These are phyloP conservation scores for Arthrobotrys iridis DNA, from an alignment of 2,329 filamentous ascomycete species.

Conservation along the genomic window DNA sequence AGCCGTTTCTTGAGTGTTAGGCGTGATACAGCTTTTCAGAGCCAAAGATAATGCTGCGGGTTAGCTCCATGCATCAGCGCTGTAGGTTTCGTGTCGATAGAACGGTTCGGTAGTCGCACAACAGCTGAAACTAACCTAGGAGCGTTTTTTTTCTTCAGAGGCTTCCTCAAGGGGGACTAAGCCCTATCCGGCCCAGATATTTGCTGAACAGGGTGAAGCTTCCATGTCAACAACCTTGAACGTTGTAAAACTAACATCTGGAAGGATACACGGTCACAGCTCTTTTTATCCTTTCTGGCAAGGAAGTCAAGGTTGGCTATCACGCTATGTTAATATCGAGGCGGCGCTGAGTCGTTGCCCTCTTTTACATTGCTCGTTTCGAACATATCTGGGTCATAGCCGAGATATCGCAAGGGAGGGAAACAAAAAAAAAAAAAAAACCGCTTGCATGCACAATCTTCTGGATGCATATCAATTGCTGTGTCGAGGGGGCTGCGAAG, in stretches of 20 bases:
- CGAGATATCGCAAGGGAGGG: neutral
- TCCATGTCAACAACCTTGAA: constrained; percentile 47
- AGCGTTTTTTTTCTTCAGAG: constrained; percentile 11
- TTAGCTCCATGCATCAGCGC: constrained; percentile 45
- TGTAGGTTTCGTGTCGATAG: constrained; percentile 40
- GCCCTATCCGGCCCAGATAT: constrained; percentile 41
- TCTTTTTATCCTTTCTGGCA: constrained; percentile 46
- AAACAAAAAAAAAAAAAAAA: constrained; percentile 16
- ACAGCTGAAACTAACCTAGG: constrained; percentile 38
- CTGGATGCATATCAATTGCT: constrained; percentile 34
- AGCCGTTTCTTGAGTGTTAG: constrained; percentile 36
- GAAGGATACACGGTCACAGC: constrained; percentile 24
- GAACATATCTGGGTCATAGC: constrained; percentile 17
- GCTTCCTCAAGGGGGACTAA: constrained; percentile 20
- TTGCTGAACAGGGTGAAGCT: constrained; percentile 3
- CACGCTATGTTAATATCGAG: neutral
- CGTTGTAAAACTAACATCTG: constrained; percentile 45
- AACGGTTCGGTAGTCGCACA: constrained; percentile 49
- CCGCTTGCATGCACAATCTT: constrained; percentile 40
- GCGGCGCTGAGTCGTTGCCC: constrained; percentile 14
- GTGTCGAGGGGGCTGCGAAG: constrained; percentile 19
- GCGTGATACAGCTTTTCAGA: constrained; percentile 4
- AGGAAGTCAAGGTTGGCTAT: constrained; percentile 8
- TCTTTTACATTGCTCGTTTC: neutral
- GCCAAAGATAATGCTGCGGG: constrained; percentile 37